phyloP scores from a whole-genome alignment of 2,329 filamentous ascomycete genomes.

The Phaeosphaeriaceae sp. region DNA sequence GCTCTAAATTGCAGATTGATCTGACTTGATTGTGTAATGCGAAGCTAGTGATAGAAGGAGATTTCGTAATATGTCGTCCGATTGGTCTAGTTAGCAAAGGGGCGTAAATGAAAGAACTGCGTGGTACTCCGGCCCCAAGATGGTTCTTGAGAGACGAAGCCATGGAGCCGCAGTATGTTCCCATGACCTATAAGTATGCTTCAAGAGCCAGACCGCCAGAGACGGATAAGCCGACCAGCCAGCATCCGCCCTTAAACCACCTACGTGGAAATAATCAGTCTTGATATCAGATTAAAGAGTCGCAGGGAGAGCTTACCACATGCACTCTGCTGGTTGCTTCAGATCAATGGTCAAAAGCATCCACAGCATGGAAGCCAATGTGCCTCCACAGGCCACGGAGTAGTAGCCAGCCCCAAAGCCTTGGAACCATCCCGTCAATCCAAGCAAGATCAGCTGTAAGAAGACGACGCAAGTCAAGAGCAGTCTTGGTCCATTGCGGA shows the following conservation, averaged over 20 bases:
- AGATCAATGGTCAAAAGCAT: neutral
- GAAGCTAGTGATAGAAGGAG: neutral
- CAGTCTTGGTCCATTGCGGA: neutral
- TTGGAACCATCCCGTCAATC: neutral
- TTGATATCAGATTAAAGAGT: neutral
- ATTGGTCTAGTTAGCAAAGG: neutral
- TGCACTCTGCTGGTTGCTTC: neutral
- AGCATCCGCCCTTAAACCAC: neutral
- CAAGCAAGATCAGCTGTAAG: neutral
- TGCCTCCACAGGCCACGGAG: constrained; percentile 3
- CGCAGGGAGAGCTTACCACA: neutral
- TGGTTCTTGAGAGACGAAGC: no score
- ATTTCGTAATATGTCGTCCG: neutral
- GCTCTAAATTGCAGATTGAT: neutral
- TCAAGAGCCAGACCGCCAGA: neutral
- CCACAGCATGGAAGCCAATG: neutral
- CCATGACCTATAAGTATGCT: neutral
- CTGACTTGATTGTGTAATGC: neutral
- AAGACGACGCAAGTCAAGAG: neutral
- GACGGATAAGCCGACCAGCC: neutral
- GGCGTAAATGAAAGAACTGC: neutral
- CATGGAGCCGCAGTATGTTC: no score
- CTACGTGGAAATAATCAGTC: neutral
- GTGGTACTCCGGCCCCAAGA: no score
- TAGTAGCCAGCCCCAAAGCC: neutral